Conservation (phyloP, 1,284 basidiomycete species). For the Anthracocystis setariae region DNA sequence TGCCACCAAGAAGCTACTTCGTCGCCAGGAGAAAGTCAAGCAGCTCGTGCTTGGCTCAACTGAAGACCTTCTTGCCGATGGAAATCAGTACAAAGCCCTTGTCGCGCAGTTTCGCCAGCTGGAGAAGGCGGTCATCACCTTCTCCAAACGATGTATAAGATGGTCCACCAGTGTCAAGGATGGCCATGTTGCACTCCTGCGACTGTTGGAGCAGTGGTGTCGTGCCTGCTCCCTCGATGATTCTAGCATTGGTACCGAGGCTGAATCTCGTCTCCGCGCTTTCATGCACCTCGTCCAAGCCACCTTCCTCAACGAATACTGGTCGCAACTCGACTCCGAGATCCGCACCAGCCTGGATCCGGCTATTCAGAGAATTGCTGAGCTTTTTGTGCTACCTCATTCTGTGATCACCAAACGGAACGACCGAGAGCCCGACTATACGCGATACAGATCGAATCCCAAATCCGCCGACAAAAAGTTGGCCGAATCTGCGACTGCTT, state of each 20-base stretch:
- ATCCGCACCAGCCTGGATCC: slow-evolving; percentile 47
- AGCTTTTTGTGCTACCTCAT: slow-evolving; percentile 52
- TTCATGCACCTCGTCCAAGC: slow-evolving; percentile 33
- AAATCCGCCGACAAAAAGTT: slow-evolving; percentile 50
- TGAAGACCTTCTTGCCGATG: slow-evolving; percentile 39
- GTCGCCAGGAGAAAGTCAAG: slow-evolving; percentile 54
- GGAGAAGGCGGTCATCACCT: slow-evolving; percentile 34
- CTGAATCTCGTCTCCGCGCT: slow-evolving; percentile 36
- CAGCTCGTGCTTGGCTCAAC: slow-evolving; percentile 31
- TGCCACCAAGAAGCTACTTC: slow-evolving; percentile 49
- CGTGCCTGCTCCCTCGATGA: slow-evolving; percentile 46
- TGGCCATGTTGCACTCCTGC: slow-evolving; percentile 43
- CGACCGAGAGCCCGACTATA: slow-evolving; percentile 66
- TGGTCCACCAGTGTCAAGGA: slow-evolving; percentile 50
- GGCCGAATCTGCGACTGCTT: slow-evolving; percentile 63
- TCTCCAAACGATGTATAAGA: slow-evolving; percentile 37
- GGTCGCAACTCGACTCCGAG: slow-evolving; percentile 49
- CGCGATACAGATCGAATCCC: slow-evolving; percentile 56
- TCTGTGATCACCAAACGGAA: slow-evolving; percentile 67
- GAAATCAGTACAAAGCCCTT: slow-evolving; percentile 44
- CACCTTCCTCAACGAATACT: slow-evolving; percentile 30
- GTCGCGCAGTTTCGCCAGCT: slow-evolving; percentile 40
- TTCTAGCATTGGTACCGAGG: slow-evolving; percentile 12
- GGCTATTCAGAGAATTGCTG: slow-evolving; percentile 62
- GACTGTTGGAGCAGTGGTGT: slow-evolving; percentile 49